Conservation (phyloP, 2,329 filamentous ascomycete genomes). For the Xylaria sp. region DNA sequence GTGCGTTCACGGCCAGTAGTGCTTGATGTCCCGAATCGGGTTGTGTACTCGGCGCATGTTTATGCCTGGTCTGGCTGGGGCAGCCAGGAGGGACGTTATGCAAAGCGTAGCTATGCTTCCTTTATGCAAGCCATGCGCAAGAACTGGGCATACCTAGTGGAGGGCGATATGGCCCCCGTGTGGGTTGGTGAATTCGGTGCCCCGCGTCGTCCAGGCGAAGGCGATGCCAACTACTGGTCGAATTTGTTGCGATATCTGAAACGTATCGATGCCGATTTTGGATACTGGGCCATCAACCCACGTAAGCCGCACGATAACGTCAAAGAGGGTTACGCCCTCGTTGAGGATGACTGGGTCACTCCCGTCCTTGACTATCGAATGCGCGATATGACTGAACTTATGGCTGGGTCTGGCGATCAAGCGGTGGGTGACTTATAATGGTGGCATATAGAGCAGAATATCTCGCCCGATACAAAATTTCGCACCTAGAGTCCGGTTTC, state of each 20-base stretch:
- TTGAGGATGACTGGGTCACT: conserved; percentile 69
- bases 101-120: conserved; percentile 64
- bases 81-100: conserved; percentile 62
- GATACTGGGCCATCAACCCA: conserved; percentile 73
- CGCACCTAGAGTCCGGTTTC: too few relatives aligned
- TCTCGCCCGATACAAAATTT: not conserved
- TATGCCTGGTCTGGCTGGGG: conserved; percentile 76
- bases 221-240: conserved; percentile 69
- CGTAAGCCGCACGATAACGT: conserved; percentile 64
- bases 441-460: not conserved
- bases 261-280: conserved; percentile 66
- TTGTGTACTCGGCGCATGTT: conserved; percentile 73
- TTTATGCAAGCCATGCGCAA: conserved; percentile 66
- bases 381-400: conserved; percentile 64
- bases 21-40: conserved; percentile 58
- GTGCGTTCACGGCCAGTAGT: conserved; percentile 60
- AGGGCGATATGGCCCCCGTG: conserved; percentile 62
- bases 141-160: conserved; percentile 71
- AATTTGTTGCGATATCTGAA: conserved; percentile 66
- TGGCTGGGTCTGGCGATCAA: conserved; percentile 37
- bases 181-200: conserved; percentile 74
- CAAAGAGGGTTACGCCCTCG: conserved; percentile 64
- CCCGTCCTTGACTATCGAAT: conserved; percentile 66
- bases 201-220: conserved; percentile 56
- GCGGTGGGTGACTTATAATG: not conserved